Base-by-base conservation (phyloP, 345 rosid genomes). In the Rhizophora apiculata region DNA sequence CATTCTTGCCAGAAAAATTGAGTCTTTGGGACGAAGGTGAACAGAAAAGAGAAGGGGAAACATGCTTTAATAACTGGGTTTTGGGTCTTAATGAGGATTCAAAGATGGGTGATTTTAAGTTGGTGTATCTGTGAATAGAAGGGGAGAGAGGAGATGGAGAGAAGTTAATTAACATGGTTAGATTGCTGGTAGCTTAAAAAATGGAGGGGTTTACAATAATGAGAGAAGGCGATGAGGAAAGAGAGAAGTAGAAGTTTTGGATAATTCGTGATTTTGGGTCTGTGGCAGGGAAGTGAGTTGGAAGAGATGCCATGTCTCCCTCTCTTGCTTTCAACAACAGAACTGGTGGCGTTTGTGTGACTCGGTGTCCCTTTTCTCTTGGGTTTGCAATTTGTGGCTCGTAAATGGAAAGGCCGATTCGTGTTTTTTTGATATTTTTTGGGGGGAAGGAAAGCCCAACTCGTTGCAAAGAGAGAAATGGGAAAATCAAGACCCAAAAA, bases 121-220 rank as follows among this genome's bases (percentile, higher is more conserved):
- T 65, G 68, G 80, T 27, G 30, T 72, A 68, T 70, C 63, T 76
- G 71, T 69, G 36, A 63, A 83, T 80, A 56, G 85, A 83, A 13
- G 81, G 30, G 39, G 80, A 64, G 15, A 83, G 74, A 57, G 85
- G 81, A 62, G 82, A 82, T 30, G 85, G 63, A 16, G 93, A 81
- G 79, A 85, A 79, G 78, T 82, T 83, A 69, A 85, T 74, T 34
- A 89, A 77, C 97, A 94, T 94, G 88, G 89, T 70, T 82, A 70
- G 69, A 65, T 24, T 37, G 54, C 8, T 57, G 34, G 56, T 27
- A 15, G 65, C 2, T 57, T 51, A 21, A 52, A 63, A 76, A 34
- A 55, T 34, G 62, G 48, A 67, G 49, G 53, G 60, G 36, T 27
- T 52, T 59, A 59, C 75, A 75, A 30, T 60, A 67, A 75, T 4